phyloP scores from a whole-genome alignment of 2,329 filamentous ascomycete genomes.

The Neophaeococcomyces mojaviensis region DNA sequence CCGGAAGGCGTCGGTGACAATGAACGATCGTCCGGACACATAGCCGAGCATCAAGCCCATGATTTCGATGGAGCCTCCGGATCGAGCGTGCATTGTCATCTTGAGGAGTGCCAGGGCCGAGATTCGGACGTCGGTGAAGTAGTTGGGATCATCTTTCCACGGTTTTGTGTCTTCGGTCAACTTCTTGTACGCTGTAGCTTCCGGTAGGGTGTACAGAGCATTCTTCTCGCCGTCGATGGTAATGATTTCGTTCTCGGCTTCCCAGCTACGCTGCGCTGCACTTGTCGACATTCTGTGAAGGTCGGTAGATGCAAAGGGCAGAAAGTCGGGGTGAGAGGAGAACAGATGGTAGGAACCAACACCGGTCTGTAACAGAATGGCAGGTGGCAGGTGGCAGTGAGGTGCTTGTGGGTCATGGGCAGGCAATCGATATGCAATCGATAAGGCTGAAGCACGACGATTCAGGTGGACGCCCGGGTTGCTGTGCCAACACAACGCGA shows the following conservation, averaged over 20 bases:
- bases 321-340: no score
- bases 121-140: constrained; percentile 92
- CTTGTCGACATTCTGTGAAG: constrained; percentile 27
- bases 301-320: not conserved
- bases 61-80: constrained; percentile 82
- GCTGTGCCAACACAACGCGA: constrained; percentile 4
- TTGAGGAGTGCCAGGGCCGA: constrained; percentile 90
- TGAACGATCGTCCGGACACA: constrained; percentile 70
- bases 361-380: no score
- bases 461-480: not conserved
- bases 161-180: constrained; percentile 55
- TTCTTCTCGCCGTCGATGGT: constrained; percentile 82
- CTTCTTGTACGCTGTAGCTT: constrained; percentile 58
- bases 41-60: constrained; percentile 99
- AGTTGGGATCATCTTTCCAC: constrained; percentile 70
- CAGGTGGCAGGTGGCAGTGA: no score
- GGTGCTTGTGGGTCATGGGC: no score
- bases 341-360: no score
- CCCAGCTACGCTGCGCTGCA: constrained; percentile 32
- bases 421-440: no score
- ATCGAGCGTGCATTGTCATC: constrained; percentile 99
- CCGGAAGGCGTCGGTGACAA: constrained; percentile 90
- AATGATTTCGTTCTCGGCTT: constrained; percentile 78
- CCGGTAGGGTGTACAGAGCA: constrained; percentile 75
- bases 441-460: no score